Conservation (phyloP, 257 asterid genomes). For the Voacanga thouarsii region DNA sequence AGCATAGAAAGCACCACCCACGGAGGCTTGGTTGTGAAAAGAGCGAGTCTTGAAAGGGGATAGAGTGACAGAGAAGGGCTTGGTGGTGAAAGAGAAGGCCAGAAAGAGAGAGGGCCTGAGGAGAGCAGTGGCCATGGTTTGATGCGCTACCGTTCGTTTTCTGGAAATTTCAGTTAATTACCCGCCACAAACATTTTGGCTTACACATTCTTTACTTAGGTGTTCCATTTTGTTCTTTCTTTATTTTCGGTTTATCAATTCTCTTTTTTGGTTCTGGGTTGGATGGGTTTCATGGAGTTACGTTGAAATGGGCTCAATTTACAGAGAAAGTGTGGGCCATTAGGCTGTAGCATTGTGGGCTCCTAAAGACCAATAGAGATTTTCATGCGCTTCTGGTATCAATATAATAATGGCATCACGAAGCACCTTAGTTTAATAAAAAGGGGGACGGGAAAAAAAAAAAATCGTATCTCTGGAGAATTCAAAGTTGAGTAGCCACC, state of each 20-base stretch:
- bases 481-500: neutral
- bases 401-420: no score
- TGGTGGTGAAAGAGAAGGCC: conserved; percentile 18
- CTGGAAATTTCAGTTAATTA: conserved; percentile 8
- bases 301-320: no score
- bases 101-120: conserved; percentile 32
- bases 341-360: no score
- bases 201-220: no score
- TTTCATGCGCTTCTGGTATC: no score
- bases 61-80: conserved; percentile 25
- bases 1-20: conserved; percentile 16
- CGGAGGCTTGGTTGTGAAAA: conserved; percentile 44
- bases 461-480: no score
- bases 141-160: neutral
- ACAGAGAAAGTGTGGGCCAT: no score
- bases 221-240: no score
- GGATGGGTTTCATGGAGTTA: no score
- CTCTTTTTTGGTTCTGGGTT: neutral
- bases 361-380: no score
- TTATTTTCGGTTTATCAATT: neutral
- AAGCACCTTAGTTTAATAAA: no score
- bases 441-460: no score
- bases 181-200: conserved; percentile 23
- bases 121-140: conserved; percentile 35
- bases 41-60: conserved; percentile 25